Percentiles rank a stretch among this genome's conserved stretches.
Evolutionary conservation across 768 basidiomycete genomes (phyloP).

Genomic region (Dioszegia crocea): DNA sequence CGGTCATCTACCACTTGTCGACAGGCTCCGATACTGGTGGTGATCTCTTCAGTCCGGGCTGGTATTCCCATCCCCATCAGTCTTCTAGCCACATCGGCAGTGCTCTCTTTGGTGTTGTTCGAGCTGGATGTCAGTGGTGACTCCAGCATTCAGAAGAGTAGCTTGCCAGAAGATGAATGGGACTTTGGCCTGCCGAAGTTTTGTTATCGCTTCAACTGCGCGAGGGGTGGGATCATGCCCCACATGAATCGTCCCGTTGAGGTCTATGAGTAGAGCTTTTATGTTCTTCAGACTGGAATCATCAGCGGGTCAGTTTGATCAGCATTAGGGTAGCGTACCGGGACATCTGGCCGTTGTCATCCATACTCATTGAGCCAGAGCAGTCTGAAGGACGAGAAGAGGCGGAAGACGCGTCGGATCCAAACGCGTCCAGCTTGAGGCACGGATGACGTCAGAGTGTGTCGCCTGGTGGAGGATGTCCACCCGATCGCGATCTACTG

Average conservation of each 20-base stretch:
- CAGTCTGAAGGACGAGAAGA: neutral
- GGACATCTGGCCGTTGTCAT: neutral
- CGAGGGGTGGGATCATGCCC: conserved; percentile 55
- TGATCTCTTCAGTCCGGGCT: conserved; percentile 55
- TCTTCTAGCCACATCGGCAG: conserved; percentile 51
- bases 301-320: neutral
- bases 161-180: conserved; percentile 53
- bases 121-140: conserved; percentile 54
- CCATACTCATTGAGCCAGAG: neutral
- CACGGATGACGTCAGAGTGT: neutral
- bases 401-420: neutral
- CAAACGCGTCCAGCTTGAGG: neutral
- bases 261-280: conserved; percentile 60
- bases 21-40: conserved; percentile 65
- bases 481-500: conserved; percentile 7
- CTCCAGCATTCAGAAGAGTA: neutral
- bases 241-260: conserved; percentile 65
- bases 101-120: conserved; percentile 67
- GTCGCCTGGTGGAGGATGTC: conserved; percentile 4
- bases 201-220: conserved; percentile 55
- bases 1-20: conserved; percentile 53
- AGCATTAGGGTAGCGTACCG: neutral
- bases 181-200: conserved; percentile 44
- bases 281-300: conserved; percentile 40
- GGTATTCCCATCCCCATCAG: conserved; percentile 58